Evolutionary conservation across 2,329 filamentous ascomycete species (phyloP).

Genomic region (Talaromyces sp.): DNA sequence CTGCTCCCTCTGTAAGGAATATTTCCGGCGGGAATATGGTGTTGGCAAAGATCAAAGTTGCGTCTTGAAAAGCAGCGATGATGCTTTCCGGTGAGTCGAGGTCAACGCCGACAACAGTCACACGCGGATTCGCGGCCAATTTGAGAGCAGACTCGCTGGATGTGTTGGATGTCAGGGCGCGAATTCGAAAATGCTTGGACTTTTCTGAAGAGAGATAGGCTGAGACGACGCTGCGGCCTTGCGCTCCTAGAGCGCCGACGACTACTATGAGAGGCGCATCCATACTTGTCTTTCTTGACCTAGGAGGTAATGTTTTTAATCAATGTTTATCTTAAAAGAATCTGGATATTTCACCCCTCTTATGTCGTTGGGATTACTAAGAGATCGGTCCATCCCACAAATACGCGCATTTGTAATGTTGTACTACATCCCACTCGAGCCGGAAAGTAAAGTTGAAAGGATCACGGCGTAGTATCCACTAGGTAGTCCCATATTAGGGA

Average conservation of each 20-base stretch:
- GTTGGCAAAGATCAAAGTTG: not conserved
- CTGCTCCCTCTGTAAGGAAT: not conserved
- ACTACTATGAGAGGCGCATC: not conserved
- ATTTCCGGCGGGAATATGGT: not conserved
- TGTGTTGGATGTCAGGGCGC: not conserved
- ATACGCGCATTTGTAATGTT: not conserved
- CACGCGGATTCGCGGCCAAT: not conserved
- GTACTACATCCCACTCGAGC: not conserved
- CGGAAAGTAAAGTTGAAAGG: not conserved
- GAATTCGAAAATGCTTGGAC: not conserved
- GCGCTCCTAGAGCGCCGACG: not conserved
- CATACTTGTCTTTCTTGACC: not conserved
- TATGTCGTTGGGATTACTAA: not conserved
- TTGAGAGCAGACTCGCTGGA: not conserved
- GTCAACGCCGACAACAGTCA: constrained; percentile 1
- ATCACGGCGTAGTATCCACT: not conserved
- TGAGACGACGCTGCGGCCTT: not conserved
- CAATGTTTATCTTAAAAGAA: not conserved
- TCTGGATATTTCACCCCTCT: not conserved
- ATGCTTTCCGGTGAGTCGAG: not conserved
- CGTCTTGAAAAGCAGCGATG: not conserved
- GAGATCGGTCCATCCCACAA: not conserved
- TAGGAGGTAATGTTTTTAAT: not conserved
- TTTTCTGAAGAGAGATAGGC: not conserved
- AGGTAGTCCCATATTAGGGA: not conserved